Evolutionary conservation across 345 rosid species (phyloP), one percentile per base, ranked within the genome.

Genomic region (Gossypium ekmanianum): DNA sequence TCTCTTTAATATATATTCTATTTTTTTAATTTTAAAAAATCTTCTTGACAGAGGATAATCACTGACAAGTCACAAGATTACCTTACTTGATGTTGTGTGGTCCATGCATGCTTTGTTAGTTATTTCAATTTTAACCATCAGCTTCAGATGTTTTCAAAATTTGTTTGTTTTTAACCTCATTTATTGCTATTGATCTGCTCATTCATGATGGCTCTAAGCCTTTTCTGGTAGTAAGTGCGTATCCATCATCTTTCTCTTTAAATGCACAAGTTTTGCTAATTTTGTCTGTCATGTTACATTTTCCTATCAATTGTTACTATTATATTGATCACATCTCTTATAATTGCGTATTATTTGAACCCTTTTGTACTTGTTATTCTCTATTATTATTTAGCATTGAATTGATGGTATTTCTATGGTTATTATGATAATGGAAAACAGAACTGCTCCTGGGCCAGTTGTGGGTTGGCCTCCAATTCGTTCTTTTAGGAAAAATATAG

Each of bases 381-480:
- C 34, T 22, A 58, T 24, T 47, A 47, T 47, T 58, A 11, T 16
- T 39, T 41, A 41, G 45, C 48, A 12, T 64, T 9, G 50, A 44
- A 14, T 68, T 52, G 18, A 2, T 55, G 70, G 27, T 63, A 4
- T 64, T 71, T 58, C 16, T 13, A 61, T 73, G n/a, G 64, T 59
- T 59, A 69, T 56, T 16, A 26, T 75, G 76, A 3, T 45, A 51
- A 59, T 55, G 0, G 61, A 47, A 79, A 84, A 78, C 77, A 95
- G 99, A 83, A 88, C 87, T 77, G 98, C 99, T 74, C 92, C 98
- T 75, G 92, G 91, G 79, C 89, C 97, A 80, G 94, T 96, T 26
- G 99, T 96, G 67, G 99, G 99, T 63, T 96, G 99, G 99, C 99
- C 99, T 65, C 99, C 99, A 66, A 85, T 96, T 74, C 83, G 99